Percentiles rank a stretch among this genome's conserved stretches.
phyloP scores from a whole-genome alignment of 2,329 filamentous ascomycete species.

The Sporothrix inflata region DNA sequence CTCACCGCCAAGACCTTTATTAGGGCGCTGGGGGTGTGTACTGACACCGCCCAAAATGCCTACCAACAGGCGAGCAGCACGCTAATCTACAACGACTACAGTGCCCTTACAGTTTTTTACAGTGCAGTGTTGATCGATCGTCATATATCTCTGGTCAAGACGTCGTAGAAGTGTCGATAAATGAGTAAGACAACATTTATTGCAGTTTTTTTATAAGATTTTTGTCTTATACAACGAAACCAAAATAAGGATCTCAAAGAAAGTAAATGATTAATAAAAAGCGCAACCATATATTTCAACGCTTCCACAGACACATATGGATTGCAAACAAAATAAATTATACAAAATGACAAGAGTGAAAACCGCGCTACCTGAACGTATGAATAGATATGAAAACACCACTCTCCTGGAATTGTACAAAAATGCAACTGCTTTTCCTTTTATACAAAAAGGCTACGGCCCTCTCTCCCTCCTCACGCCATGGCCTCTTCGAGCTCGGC shows the following conservation, averaged over 20 bases:
- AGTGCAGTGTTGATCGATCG: not conserved
- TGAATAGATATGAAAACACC: too few relatives aligned
- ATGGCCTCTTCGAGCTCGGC: constrained; percentile 68
- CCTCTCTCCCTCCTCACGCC: constrained; percentile 12
- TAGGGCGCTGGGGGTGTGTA: not conserved
- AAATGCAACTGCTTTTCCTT: not conserved
- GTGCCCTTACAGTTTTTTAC: not conserved
- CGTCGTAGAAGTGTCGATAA: too few relatives aligned
- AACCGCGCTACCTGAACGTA: not conserved
- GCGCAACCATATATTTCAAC: too few relatives aligned
- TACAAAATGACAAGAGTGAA: not conserved
- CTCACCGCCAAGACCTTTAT: constrained; percentile 8
- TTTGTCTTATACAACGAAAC: not conserved
- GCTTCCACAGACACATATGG: too few relatives aligned
- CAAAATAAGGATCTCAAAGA: not conserved
- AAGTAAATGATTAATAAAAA: too few relatives aligned
- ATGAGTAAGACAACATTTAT: too few relatives aligned
- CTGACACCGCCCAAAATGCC: not conserved
- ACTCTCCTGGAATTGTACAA: too few relatives aligned
- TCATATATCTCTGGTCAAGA: too few relatives aligned
- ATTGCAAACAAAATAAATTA: not conserved
- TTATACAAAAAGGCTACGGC: not conserved
- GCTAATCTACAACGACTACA: not conserved
- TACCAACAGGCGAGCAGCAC: not conserved
- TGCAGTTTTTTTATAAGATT: too few relatives aligned